Conservation (phyloP, 1,284 basidiomycete species). For the Ustilago sp. region DNA sequence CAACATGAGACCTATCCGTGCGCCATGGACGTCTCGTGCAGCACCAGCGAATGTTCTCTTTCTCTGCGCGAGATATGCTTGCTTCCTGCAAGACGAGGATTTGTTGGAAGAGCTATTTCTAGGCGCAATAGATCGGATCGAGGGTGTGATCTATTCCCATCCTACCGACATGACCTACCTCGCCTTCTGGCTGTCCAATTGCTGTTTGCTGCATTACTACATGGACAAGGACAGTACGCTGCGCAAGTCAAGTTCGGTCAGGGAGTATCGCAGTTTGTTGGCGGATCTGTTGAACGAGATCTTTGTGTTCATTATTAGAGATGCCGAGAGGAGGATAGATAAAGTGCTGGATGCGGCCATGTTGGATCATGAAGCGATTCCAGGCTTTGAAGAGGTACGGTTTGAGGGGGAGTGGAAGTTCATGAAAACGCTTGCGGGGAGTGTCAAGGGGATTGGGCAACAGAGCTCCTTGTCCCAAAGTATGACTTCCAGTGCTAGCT, state of each 20-base stretch:
- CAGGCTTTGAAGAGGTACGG: conserved; percentile 82
- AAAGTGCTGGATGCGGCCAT: conserved; percentile 83
- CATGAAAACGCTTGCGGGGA: conserved; percentile 59
- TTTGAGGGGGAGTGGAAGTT: conserved; percentile 91
- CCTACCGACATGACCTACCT: conserved; percentile 84
- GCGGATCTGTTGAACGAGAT: conserved; percentile 85
- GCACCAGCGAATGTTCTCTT: conserved; percentile 70
- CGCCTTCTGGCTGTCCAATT: conserved; percentile 95
- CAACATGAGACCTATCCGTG: conserved; percentile 75
- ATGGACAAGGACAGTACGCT: conserved; percentile 74
- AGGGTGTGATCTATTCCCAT: conserved; percentile 81
- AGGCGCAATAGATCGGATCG: conserved; percentile 89
- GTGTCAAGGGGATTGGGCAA: conserved; percentile 53
- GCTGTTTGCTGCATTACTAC: conserved; percentile 87
- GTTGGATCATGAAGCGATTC: conserved; percentile 83
- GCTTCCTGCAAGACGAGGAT: conserved; percentile 71
- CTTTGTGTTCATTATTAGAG: conserved; percentile 91
- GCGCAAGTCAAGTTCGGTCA: conserved; percentile 27
- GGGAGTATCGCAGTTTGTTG: conserved; percentile 51
- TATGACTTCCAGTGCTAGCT: conserved; percentile 41
- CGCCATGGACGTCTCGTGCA: conserved; percentile 67
- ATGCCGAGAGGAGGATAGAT: conserved; percentile 89
- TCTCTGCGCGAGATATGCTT: conserved; percentile 78
- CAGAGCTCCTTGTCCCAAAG: conserved; percentile 24
- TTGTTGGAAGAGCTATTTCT: conserved; percentile 89